phyloP scores from a whole-genome alignment of 2,329 filamentous ascomycete species.

The Fusarium cicatricum region DNA sequence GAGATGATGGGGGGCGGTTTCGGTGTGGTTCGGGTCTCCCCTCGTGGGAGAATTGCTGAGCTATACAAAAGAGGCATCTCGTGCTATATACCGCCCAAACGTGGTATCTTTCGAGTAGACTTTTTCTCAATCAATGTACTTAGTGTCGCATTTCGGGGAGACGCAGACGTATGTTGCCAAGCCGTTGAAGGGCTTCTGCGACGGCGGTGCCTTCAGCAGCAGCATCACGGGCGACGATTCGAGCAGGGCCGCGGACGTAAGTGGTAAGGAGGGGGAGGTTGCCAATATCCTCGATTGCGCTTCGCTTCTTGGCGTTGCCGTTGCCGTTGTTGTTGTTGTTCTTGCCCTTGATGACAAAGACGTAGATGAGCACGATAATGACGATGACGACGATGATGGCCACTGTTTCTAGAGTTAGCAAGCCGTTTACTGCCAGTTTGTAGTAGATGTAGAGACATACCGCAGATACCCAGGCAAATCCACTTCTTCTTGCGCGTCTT shows the following conservation, averaged over 20 bases:
- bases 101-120: background rate
- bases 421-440: background rate
- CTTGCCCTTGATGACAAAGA: constrained; percentile 51
- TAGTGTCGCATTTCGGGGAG: constrained; percentile 36
- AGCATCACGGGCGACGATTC: constrained; percentile 23
- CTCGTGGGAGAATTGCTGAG: background rate
- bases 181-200: constrained; percentile 22
- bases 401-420: constrained; percentile 51
- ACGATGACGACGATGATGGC: constrained; percentile 62
- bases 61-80: background rate
- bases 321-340: constrained; percentile 41
- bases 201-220: constrained; percentile 5
- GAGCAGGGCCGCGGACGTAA: constrained; percentile 25
- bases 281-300: constrained; percentile 36
- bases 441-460: constrained; percentile 50
- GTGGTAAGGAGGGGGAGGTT: constrained; percentile 37
- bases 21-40: constrained; percentile 7
- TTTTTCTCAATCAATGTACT: background rate
- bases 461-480: constrained; percentile 84
- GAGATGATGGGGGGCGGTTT: constrained; percentile 13
- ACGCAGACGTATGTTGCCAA: constrained; percentile 24
- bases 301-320: constrained; percentile 46
- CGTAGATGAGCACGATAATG: constrained; percentile 59
- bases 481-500: constrained; percentile 93
- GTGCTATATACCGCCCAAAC: background rate